Evolutionary conservation across 805 yeast genomes (phyloP).

Genomic region (Candida sanyiensis): DNA sequence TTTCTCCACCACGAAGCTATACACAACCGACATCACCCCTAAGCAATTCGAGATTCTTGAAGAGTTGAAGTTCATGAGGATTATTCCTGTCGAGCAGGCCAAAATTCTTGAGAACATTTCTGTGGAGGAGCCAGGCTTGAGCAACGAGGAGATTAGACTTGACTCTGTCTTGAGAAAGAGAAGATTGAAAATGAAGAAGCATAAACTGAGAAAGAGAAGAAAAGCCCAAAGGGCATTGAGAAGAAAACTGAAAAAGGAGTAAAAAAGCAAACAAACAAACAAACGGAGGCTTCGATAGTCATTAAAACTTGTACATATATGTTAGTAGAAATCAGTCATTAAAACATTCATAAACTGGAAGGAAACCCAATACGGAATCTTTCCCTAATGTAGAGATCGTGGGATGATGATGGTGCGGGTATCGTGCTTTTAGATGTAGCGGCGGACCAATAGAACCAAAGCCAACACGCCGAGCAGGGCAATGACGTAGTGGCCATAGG

Average conservation of each 20-base stretch:
- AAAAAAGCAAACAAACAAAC: background rate
- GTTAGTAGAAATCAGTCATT: slow-evolving; percentile 1
- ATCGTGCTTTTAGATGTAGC: slow-evolving; percentile 20
- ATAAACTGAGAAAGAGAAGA: slow-evolving; percentile 95
- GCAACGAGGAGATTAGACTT: slow-evolving; percentile 22
- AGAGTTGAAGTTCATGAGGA: slow-evolving; percentile 10
- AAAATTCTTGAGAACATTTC: slow-evolving; percentile 18
- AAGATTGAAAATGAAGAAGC: slow-evolving; percentile 94
- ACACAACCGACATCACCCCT: slow-evolving; percentile 12
- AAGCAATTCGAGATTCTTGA: slow-evolving; percentile 8
- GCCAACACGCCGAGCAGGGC: slow-evolving; percentile 30
- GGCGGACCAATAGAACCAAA: slow-evolving; percentile 33
- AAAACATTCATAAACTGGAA: slow-evolving; percentile 7
- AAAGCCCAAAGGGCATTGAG: slow-evolving; percentile 81
- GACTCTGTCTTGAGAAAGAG: slow-evolving; percentile 81
- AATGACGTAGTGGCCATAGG: slow-evolving; percentile 45
- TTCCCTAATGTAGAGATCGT: background rate
- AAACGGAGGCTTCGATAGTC: background rate
- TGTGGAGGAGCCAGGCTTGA: slow-evolving; percentile 3
- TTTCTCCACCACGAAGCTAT: slow-evolving; percentile 4
- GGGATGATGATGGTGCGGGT: no score
- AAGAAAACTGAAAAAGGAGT: slow-evolving; percentile 43
- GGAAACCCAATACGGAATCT: no score
- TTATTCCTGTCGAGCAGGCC: slow-evolving; percentile 20
- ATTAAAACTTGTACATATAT: background rate